A percentile compares a stretch with the other conserved stretches of the same genome.
Evolutionary conservation across 139 green algal species (phyloP).

Genomic region (Eudorina sp.): DNA sequence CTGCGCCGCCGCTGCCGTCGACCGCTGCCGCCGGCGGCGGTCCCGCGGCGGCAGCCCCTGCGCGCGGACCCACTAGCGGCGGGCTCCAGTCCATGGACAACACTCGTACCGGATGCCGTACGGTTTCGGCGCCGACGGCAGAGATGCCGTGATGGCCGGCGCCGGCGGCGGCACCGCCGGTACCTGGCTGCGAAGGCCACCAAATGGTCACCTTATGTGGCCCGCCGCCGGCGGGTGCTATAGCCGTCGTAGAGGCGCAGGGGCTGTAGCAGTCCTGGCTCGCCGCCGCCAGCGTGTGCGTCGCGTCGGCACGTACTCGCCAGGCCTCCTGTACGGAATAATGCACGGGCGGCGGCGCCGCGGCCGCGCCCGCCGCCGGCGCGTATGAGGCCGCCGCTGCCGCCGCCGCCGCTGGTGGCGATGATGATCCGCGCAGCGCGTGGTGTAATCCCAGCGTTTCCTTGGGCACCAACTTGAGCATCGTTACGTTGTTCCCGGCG

Average conservation of each 20-base stretch:
- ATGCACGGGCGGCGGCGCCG: not conserved
- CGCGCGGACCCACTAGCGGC: constrained; percentile 18
- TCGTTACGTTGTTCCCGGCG: constrained; percentile 54
- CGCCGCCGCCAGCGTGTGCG: constrained; percentile 63
- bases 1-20: not conserved
- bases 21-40: not conserved
- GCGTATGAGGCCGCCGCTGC: not conserved
- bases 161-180: not conserved
- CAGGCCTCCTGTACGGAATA: constrained; percentile 51
- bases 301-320: constrained; percentile 47
- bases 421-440: not conserved
- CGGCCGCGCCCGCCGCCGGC: not conserved
- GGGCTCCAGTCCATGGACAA: constrained; percentile 67
- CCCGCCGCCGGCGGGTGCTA: not conserved
- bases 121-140: constrained; percentile 58
- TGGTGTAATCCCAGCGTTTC: not conserved
- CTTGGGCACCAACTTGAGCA: constrained; percentile 53
- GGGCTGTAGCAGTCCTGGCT: constrained; percentile 56
- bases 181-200: constrained; percentile 58
- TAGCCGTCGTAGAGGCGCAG: constrained; percentile 57
- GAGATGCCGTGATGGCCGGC: not conserved
- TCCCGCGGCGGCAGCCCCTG: not conserved
- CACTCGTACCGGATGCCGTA: constrained; percentile 62
- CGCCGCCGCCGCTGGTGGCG: not conserved
- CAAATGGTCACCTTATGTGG: constrained; percentile 66